Evolutionary conservation across 176 grass and related monocot species (phyloP).

Genomic region (Oryza glaberrima): DNA sequence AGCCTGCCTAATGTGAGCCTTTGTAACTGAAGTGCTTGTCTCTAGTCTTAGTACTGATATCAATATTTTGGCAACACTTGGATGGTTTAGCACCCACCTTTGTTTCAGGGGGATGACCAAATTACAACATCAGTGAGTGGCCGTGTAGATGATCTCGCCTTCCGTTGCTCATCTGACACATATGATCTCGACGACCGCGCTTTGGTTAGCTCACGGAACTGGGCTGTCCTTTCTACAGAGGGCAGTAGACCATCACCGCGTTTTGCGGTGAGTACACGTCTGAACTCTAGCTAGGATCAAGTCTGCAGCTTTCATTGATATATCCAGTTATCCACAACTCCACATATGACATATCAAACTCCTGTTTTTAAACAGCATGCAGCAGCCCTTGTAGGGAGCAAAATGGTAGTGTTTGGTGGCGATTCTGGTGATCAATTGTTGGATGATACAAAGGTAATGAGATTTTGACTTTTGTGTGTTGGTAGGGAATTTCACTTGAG

Average conservation of each 20-base stretch:
- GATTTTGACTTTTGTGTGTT: not conserved
- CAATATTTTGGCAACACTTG: conserved; percentile 16
- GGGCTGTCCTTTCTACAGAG: conserved; percentile 71
- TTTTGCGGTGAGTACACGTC: conserved; percentile 69
- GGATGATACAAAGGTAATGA: conserved; percentile 82
- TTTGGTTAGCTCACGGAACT: conserved; percentile 71
- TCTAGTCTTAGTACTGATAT: conserved; percentile 25
- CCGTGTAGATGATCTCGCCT: conserved; percentile 50
- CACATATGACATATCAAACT: not conserved
- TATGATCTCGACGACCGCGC: conserved; percentile 49
- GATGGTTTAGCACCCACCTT: conserved; percentile 26
- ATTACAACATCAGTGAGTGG: conserved; percentile 68
- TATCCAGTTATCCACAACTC: not conserved
- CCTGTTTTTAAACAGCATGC: conserved; percentile 65
- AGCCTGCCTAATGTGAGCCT: conserved; percentile 63
- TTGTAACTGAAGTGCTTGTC: conserved; percentile 16
- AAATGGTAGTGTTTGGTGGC: conserved; percentile 96
- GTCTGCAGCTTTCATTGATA: not conserved
- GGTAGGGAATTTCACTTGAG: not conserved
- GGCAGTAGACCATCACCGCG: conserved; percentile 78
- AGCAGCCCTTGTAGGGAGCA: conserved; percentile 81
- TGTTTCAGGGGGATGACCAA: conserved; percentile 56
- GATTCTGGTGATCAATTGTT: conserved; percentile 70
- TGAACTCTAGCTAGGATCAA: conserved; percentile 20
- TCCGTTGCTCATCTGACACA: conserved; percentile 56